A percentile compares a stretch with the other conserved stretches of the same genome.
phyloP scores from a whole-genome alignment of 1,139 yeast species.

The Blastobotrys serpentis region DNA sequence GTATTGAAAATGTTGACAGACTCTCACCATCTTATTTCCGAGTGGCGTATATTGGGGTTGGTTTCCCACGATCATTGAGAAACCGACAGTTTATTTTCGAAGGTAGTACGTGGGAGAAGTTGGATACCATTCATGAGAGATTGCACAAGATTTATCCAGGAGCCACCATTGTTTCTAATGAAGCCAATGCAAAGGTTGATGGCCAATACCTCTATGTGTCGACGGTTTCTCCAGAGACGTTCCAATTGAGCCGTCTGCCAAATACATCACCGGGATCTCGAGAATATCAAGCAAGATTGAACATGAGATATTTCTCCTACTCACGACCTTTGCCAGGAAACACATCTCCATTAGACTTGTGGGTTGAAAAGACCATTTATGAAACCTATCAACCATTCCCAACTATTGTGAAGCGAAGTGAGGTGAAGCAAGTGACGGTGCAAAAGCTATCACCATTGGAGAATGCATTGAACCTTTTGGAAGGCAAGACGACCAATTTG shows the following conservation, averaged over 20 bases:
- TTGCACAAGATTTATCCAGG: constrained; percentile 77
- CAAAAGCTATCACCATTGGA: constrained; percentile 78
- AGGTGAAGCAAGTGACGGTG: constrained; percentile 54
- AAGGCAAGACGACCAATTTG: constrained; percentile 69
- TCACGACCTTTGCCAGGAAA: constrained; percentile 75
- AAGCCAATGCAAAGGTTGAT: constrained; percentile 62
- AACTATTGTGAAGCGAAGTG: constrained; percentile 82
- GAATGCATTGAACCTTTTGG: constrained; percentile 70
- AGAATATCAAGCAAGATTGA: constrained; percentile 46
- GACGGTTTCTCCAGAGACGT: constrained; percentile 61
- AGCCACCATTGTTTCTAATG: constrained; percentile 68
- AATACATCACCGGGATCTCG: constrained; percentile 32
- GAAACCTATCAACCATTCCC: constrained; percentile 81
- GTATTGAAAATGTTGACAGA: constrained; percentile 69
- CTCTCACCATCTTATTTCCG: constrained; percentile 72
- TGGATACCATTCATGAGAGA: constrained; percentile 78
- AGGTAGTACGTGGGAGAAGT: constrained; percentile 85
- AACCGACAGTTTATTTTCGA: constrained; percentile 79
- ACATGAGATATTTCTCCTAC: constrained; percentile 67
- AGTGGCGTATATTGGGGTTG: constrained; percentile 78
- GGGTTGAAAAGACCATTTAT: constrained; percentile 87
- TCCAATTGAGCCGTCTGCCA: constrained; percentile 16
- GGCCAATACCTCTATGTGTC: constrained; percentile 76
- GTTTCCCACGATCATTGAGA: constrained; percentile 76
- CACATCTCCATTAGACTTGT: constrained; percentile 67